These are phyloP conservation scores for Globisporangium barbulae DNA, from an alignment of 352 stramenopile species.

Conservation along the genomic window DNA sequence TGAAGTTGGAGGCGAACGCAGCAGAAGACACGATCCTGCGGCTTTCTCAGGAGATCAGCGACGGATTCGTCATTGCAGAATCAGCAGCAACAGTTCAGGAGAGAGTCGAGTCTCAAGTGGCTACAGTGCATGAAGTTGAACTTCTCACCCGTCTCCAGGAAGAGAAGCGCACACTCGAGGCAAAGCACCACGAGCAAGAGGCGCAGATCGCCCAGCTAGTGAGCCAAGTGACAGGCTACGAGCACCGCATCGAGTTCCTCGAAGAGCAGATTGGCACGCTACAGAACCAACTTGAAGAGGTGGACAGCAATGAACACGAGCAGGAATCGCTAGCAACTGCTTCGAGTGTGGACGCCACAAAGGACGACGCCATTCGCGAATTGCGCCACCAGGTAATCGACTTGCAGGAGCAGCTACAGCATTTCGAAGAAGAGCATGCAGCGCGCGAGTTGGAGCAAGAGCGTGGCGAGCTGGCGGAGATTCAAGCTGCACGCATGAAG, in stretches of 20 bases:
- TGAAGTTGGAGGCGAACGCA: background rate
- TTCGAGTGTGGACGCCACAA: background rate
- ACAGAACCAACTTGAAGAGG: background rate
- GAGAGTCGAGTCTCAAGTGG: background rate
- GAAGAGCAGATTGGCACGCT: constrained; percentile 11
- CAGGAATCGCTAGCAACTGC: background rate
- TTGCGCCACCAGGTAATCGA: constrained; percentile 18
- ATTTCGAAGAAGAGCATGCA: constrained; percentile 14
- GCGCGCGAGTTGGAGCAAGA: constrained; percentile 26
- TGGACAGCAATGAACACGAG: background rate
- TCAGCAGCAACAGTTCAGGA: background rate
- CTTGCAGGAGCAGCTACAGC: constrained; percentile 20
- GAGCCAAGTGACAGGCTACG: constrained; percentile 20
- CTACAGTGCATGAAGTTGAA: constrained; percentile 3
- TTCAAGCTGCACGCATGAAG: constrained; percentile 28
- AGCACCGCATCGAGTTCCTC: constrained; percentile 12
- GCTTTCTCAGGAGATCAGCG: constrained; percentile 6
- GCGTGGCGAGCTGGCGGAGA: constrained; percentile 26
- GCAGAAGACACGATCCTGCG: constrained; percentile 3
- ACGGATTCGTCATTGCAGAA: background rate
- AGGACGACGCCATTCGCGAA: constrained; percentile 16
- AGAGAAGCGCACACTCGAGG: constrained; percentile 23
- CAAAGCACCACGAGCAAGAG: constrained; percentile 23
- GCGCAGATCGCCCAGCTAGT: constrained; percentile 24
- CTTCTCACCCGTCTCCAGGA: constrained; percentile 15